phyloP scores from a whole-genome alignment of 176 grass and related monocot species.

The Guadua angustifolia region DNA sequence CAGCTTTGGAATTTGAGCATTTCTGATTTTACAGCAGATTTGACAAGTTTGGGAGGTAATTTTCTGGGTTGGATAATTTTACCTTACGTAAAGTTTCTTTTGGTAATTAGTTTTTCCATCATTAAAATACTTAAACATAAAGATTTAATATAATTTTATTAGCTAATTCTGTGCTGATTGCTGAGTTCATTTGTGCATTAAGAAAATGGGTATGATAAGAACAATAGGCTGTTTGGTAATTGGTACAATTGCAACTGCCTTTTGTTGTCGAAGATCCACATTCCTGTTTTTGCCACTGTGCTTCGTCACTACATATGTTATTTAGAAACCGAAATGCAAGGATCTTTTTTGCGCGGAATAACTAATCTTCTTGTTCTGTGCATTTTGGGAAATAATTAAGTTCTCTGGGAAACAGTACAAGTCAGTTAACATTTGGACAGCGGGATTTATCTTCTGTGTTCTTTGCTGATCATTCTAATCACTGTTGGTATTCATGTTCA shows the following conservation, averaged over 20 bases:
- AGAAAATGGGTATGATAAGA: background rate
- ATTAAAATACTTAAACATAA: conserved; percentile 17
- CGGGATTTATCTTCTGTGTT: background rate
- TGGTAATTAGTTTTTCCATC: background rate
- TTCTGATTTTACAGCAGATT: conserved; percentile 89
- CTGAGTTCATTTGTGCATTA: background rate
- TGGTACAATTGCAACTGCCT: background rate
- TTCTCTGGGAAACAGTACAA: background rate
- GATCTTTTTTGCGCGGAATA: background rate
- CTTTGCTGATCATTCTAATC: background rate
- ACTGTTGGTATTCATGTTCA: conserved; percentile 36
- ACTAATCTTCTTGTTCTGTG: background rate
- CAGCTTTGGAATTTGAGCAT: conserved; percentile 99
- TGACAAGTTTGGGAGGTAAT: conserved; percentile 92
- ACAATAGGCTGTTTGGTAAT: conserved; percentile 5
- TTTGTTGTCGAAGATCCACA: background rate
- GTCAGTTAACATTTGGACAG: background rate
- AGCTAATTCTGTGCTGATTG: background rate
- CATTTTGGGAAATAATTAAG: background rate
- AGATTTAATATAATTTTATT: background rate
- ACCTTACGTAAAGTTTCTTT: conserved; percentile 5
- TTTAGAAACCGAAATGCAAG: conserved; percentile 7
- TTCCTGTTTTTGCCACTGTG: background rate
- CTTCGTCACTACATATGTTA: background rate
- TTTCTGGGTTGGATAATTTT: conserved; percentile 23